phyloP scores from a whole-genome alignment of 768 basidiomycete genomes.

The Pulveroboletus sp. region DNA sequence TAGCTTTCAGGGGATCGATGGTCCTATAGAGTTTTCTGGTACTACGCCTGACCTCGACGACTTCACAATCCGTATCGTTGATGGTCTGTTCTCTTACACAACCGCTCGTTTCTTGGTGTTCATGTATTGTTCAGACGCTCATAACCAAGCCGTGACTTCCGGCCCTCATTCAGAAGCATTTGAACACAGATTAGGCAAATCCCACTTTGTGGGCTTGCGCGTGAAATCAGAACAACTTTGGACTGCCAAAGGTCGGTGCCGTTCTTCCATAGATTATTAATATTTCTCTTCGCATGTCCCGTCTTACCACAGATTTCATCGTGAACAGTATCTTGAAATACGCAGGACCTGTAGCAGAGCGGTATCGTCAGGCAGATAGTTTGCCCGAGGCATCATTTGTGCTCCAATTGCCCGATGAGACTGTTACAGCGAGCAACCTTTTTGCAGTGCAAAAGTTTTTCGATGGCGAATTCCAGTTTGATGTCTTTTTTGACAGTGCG shows the following conservation, averaged over 20 bases:
- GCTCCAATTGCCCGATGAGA: slow-evolving; percentile 71
- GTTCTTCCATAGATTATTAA: neutral
- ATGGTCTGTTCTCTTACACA: slow-evolving; percentile 46
- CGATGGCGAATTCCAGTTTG: slow-evolving; percentile 83
- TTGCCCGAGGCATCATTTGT: slow-evolving; percentile 79
- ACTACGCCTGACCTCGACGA: slow-evolving; percentile 75
- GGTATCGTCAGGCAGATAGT: slow-evolving; percentile 44
- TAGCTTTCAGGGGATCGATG: slow-evolving; percentile 61
- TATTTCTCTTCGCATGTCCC: neutral
- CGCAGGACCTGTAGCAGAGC: slow-evolving; percentile 49
- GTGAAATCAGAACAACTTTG: slow-evolving; percentile 65
- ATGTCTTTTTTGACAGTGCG: slow-evolving; percentile 80
- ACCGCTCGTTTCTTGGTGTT: neutral
- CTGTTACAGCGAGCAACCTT: slow-evolving; percentile 68
- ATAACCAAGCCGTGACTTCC: slow-evolving; percentile 47
- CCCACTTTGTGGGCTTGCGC: slow-evolving; percentile 62
- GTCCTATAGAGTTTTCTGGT: slow-evolving; percentile 65
- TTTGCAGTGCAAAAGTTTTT: slow-evolving; percentile 85
- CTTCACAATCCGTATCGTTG: slow-evolving; percentile 74
- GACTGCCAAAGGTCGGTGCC: slow-evolving; percentile 68
- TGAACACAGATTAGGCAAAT: slow-evolving; percentile 58
- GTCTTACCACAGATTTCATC: slow-evolving; percentile 48
- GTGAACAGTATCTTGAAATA: slow-evolving; percentile 53
- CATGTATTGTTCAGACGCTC: slow-evolving; percentile 42
- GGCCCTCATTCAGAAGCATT: slow-evolving; percentile 61